phyloP scores from a whole-genome alignment of 345 rosid species.

The Gossypium stocksii region DNA sequence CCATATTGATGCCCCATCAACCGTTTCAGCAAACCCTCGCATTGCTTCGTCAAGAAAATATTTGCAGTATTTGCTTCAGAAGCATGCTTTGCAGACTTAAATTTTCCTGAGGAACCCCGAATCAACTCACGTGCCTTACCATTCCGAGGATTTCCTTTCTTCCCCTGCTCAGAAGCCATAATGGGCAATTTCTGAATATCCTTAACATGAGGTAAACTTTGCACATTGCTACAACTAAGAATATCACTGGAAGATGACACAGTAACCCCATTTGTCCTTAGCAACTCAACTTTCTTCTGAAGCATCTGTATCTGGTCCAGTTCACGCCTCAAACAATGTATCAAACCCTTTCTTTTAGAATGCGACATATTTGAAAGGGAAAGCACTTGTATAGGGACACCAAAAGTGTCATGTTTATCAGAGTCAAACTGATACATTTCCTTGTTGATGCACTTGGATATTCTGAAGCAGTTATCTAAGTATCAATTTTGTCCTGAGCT shows the following conservation, averaged over 20 bases:
- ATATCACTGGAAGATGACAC: conserved; percentile 66
- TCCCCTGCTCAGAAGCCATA: conserved; percentile 39
- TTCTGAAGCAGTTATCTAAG: conserved; percentile 68
- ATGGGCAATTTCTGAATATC: conserved; percentile 40
- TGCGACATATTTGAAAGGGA: conserved; percentile 54
- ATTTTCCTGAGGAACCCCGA: conserved; percentile 52
- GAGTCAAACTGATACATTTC: conserved; percentile 52
- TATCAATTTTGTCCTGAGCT: conserved; percentile 62
- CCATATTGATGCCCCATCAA: conserved; percentile 71
- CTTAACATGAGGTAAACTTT: conserved; percentile 29
- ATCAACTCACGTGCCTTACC: conserved; percentile 39
- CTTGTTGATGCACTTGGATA: conserved; percentile 49
- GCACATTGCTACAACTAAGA: conserved; percentile 56
- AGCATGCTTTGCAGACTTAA: conserved; percentile 42
- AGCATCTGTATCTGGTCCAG: conserved; percentile 64
- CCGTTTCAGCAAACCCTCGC: conserved; percentile 59
- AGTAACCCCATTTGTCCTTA: conserved; percentile 35
- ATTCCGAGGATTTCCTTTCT: conserved; percentile 43
- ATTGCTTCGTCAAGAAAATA: conserved; percentile 70
- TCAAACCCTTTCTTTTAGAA: conserved; percentile 61
- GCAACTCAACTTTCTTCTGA: conserved; percentile 57
- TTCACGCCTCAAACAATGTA: conserved; percentile 51
- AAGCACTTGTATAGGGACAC: conserved; percentile 58
- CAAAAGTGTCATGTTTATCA: conserved; percentile 43
- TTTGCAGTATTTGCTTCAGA: conserved; percentile 36